Evolutionary conservation across 176 grass and related monocot species (phyloP).

Genomic region (Phyllostachys edulis): DNA sequence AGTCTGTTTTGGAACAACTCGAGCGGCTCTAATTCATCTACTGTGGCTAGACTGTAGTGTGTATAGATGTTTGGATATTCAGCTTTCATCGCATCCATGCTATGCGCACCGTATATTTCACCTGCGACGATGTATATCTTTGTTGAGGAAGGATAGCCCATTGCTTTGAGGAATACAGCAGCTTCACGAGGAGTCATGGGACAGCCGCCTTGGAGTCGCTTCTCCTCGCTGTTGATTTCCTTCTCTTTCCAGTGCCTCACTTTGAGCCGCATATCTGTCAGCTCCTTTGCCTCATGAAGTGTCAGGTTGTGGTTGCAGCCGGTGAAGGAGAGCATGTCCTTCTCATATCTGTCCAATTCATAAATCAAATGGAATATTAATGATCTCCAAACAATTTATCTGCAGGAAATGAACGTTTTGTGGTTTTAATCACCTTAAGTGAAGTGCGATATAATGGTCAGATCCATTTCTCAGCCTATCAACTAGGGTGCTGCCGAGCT

Average conservation of each 20-base stretch:
- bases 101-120: slow-evolving; percentile 54
- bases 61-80: slow-evolving; percentile 77
- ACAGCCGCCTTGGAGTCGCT: slow-evolving; percentile 55
- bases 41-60: slow-evolving; percentile 56
- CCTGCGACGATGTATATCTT: slow-evolving; percentile 78
- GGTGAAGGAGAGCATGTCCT: slow-evolving; percentile 81
- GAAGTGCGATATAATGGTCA: slow-evolving; percentile 66
- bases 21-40: slow-evolving; percentile 60
- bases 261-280: slow-evolving; percentile 54
- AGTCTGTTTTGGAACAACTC: slow-evolving; percentile 58
- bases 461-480: slow-evolving; percentile 45
- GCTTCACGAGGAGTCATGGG: slow-evolving; percentile 81
- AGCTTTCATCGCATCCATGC: slow-evolving; percentile 52
- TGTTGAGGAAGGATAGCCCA: slow-evolving; percentile 63
- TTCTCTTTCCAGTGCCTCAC: slow-evolving; percentile 84
- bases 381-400: neutral
- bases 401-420: neutral
- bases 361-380: neutral
- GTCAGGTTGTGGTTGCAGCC: slow-evolving; percentile 75
- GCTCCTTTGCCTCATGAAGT: slow-evolving; percentile 45
- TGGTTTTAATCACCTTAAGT: slow-evolving; percentile 51
- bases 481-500: slow-evolving; percentile 46
- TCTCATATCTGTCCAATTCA: slow-evolving; percentile 57
- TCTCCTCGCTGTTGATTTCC: slow-evolving; percentile 60
- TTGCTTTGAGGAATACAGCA: slow-evolving; percentile 65